Conservation (phyloP, 179 eudicot genomes). For the Pouteria campechiana region DNA sequence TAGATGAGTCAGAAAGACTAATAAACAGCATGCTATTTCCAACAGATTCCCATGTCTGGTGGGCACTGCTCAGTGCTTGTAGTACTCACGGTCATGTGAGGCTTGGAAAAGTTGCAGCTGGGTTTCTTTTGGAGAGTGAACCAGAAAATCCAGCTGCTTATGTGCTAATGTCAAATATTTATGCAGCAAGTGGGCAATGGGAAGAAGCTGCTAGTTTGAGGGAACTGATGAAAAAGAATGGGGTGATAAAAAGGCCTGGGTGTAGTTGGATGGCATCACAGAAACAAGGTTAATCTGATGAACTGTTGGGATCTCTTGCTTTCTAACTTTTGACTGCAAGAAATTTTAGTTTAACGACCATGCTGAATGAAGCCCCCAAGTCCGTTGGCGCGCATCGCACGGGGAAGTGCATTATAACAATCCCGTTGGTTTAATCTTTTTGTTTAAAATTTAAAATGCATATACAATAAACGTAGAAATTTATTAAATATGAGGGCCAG, state of each 20-base stretch:
- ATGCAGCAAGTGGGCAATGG: constrained; percentile 71
- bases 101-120: constrained; percentile 38
- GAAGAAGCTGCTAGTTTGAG: constrained; percentile 61
- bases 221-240: constrained; percentile 45
- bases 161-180: constrained; percentile 60
- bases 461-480: no score
- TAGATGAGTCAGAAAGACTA: constrained; percentile 43
- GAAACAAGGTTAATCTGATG: not conserved
- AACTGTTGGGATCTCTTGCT: no score
- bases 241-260: constrained; percentile 61
- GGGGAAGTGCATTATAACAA: no score
- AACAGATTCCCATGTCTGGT: constrained; percentile 34
- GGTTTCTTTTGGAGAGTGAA: constrained; percentile 38
- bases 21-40: constrained; percentile 10
- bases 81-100: constrained; percentile 36
- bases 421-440: no score
- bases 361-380: no score
- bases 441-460: no score
- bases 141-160: constrained; percentile 43
- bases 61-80: constrained; percentile 52
- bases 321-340: no score
- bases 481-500: no score
- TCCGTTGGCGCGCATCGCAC: no score
- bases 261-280: constrained; percentile 47
- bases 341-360: no score